These are phyloP conservation scores for Calonectria pauciramosa DNA, from an alignment of 2,329 filamentous ascomycete species.

Conservation along the genomic window DNA sequence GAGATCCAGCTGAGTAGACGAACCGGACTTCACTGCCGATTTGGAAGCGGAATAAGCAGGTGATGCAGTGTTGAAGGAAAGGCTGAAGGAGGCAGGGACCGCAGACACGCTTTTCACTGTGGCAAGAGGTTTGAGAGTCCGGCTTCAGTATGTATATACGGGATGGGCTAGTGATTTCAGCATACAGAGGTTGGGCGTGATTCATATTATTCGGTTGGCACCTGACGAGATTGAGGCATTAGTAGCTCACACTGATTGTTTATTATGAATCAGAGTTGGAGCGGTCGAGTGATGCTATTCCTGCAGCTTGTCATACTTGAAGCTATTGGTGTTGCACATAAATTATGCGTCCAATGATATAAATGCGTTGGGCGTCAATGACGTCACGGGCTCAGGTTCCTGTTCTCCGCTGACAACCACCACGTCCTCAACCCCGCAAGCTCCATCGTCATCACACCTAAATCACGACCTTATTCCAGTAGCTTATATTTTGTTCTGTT, in stretches of 20 bases:
- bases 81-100: background rate
- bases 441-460: constrained; percentile 21
- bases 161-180: background rate
- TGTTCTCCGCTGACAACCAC: constrained; percentile 16
- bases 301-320: background rate
- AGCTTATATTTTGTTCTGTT: constrained; percentile 2
- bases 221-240: background rate
- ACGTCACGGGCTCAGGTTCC: constrained; percentile 29
- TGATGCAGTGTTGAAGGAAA: background rate
- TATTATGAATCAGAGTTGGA: background rate
- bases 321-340: background rate
- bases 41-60: background rate
- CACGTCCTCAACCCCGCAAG: constrained; percentile 28
- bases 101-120: background rate
- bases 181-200: background rate
- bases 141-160: background rate
- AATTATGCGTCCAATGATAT: background rate
- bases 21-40: background rate
- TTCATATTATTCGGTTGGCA: background rate
- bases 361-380: constrained; percentile 20
- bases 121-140: background rate
- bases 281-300: background rate
- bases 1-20: background rate
- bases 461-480: constrained; percentile 16
- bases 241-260: background rate